phyloP scores from a whole-genome alignment of 2,329 filamentous ascomycete genomes.

The Penicillium sp. region DNA sequence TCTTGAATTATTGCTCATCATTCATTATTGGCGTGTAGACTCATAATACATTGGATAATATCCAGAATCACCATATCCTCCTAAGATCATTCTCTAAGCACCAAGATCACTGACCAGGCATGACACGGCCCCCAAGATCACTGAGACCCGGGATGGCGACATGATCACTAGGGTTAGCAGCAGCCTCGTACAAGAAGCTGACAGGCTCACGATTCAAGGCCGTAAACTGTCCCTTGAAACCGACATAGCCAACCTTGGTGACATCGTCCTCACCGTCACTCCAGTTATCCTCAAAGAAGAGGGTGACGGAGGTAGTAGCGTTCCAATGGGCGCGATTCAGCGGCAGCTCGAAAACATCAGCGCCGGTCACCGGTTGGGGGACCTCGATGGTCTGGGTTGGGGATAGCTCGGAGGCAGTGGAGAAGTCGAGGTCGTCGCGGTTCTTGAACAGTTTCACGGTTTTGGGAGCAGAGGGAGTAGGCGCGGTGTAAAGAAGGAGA shows the following conservation, averaged over 20 bases:
- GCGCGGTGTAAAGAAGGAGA: constrained; percentile 75
- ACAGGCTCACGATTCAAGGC: constrained; percentile 73
- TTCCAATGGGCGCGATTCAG: constrained; percentile 86
- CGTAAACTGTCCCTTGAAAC: constrained; percentile 94
- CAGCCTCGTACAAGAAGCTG: constrained; percentile 88
- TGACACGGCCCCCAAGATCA: constrained; percentile 36
- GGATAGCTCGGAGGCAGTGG: constrained; percentile 61
- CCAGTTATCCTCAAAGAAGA: constrained; percentile 94
- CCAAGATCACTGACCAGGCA: constrained; percentile 39
- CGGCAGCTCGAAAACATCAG: constrained; percentile 74
- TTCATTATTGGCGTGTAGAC: constrained; percentile 15
- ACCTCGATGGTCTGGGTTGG: constrained; percentile 74
- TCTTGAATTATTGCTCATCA: constrained; percentile 8
- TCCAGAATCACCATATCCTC: not conserved
- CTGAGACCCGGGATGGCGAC: constrained; percentile 43
- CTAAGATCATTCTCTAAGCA: not conserved
- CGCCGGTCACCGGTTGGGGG: constrained; percentile 58
- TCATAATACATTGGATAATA: constrained; percentile 8
- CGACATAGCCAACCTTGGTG: constrained; percentile 73
- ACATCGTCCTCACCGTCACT: constrained; percentile 72
- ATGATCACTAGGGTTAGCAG: constrained; percentile 87
- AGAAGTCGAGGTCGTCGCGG: constrained; percentile 80
- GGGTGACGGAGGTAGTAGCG: constrained; percentile 69
- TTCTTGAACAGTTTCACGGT: constrained; percentile 88
- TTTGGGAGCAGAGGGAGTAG: constrained; percentile 64